Evolutionary conservation across 139 green algal species (phyloP), one percentile per base, ranked within the genome.

Genomic region (Haematococcus lacustris): DNA sequence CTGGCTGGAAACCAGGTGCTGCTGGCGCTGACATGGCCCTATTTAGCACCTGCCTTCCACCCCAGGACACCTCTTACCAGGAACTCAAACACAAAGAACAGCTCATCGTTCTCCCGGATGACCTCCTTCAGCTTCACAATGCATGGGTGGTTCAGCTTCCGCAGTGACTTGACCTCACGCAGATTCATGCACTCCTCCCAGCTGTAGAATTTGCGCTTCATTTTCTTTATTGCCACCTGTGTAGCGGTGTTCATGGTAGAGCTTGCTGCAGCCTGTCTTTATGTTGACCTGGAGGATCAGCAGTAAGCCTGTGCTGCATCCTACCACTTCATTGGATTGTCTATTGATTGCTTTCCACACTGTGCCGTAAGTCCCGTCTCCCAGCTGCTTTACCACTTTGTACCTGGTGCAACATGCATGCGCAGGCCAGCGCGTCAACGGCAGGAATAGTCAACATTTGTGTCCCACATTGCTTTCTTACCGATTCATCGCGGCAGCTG

Each of bases 71-170:
- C n/a, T n/a, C 81, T 73, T 71, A 94, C 93, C 85, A 98, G 79
- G 87, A 92, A 97, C 72, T 98, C 93, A 71, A 98, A 98, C 9
- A 98, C 90, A 61, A 98, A 97, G 82, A 92, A 97, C 0, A 98
- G 87, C 82, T 97, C 92, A 66, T 98, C 91, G 51, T 96, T 94
- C 66, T 98, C 94, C 0, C 93, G 80, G 21, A 98, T 97, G 68
- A 98, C 94, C 83, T 98, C 93, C 80, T 96, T 96, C 26, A 98
- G 90, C 85, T 97, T 94, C 23, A 98, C 87, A 1, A 98, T 86
- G 77, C 81, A 91, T 28, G 93, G 91, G 75, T 98, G 94, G 81
- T 91, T 95, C 61, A 98, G 84, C 83, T 94, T 95, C 26, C 94
- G 88, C 59, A 98, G 85, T 3, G 86, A 92, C 71, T 88, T 89